Evolutionary conservation across 257 asterid genomes (phyloP).

Genomic region (Dorcoceras hygrometricum): DNA sequence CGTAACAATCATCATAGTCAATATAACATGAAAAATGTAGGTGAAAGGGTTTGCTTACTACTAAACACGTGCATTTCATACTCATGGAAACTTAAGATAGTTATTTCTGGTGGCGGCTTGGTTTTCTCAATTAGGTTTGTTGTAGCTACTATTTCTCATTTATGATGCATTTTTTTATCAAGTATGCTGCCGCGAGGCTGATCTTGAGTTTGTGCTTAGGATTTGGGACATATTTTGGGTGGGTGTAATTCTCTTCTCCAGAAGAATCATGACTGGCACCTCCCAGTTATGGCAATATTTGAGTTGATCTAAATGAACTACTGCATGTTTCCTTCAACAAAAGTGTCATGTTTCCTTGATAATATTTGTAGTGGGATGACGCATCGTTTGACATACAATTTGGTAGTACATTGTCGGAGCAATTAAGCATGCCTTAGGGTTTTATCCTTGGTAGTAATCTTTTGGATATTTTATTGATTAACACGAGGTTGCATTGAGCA

Average conservation of each 20-base stretch:
- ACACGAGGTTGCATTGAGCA: background rate
- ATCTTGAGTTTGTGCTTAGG: constrained; percentile 5
- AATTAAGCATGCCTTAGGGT: background rate
- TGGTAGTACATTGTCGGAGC: background rate
- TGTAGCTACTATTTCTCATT: background rate
- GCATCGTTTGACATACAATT: constrained; percentile 1
- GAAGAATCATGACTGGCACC: constrained; percentile 16
- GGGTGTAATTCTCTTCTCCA: background rate
- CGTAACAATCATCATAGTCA: no score
- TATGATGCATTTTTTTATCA: background rate
- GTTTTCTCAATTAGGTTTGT: background rate
- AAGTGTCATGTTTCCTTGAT: background rate
- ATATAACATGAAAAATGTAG: background rate
- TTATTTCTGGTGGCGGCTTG: background rate
- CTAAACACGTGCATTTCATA: background rate
- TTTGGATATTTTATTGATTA: constrained; percentile 1
- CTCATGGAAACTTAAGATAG: background rate
- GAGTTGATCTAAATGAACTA: constrained; percentile 7
- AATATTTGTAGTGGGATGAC: background rate
- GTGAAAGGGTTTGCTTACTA: background rate
- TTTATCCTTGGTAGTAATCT: constrained; percentile 3
- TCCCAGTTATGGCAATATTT: background rate
- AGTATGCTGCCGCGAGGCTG: constrained; percentile 10
- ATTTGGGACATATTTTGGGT: background rate
- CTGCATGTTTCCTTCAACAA: background rate